phyloP scores from a whole-genome alignment of 2,329 filamentous ascomycete genomes.

The Phoma sp. region DNA sequence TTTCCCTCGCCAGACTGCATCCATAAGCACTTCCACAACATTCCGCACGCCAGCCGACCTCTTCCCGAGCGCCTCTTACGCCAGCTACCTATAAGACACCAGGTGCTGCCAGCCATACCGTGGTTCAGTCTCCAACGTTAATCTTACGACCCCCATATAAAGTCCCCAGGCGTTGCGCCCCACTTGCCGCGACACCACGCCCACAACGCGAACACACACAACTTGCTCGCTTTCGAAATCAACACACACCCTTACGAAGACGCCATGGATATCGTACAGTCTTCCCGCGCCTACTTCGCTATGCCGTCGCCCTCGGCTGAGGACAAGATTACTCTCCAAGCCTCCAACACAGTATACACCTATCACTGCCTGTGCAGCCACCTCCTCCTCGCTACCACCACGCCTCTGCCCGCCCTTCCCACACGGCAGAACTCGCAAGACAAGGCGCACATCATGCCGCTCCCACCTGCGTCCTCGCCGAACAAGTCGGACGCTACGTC shows the following conservation, averaged over 20 bases:
- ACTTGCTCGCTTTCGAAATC: slow-evolving; percentile 15
- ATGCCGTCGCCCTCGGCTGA: slow-evolving; percentile 40
- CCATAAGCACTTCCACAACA: slow-evolving; percentile 16
- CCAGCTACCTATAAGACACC: slow-evolving; percentile 12
- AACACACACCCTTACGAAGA: slow-evolving; percentile 5
- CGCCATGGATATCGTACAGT: slow-evolving; percentile 40
- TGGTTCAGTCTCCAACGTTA: slow-evolving; percentile 10
- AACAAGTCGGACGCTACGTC: slow-evolving; percentile 16
- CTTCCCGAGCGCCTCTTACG: slow-evolving; percentile 12
- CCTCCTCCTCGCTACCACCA: slow-evolving; percentile 66
- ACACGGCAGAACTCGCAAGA: slow-evolving; percentile 60
- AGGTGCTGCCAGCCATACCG: slow-evolving; percentile 4
- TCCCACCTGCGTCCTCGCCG: slow-evolving; percentile 47
- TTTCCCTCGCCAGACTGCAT: slow-evolving; percentile 16
- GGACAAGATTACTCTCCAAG: slow-evolving; percentile 44
- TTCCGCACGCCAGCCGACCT: slow-evolving; percentile 19
- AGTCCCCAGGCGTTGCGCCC: slow-evolving; percentile 15
- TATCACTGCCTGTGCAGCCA: slow-evolving; percentile 72
- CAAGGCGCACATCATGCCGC: slow-evolving; percentile 63
- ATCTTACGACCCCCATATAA: slow-evolving; percentile 20
- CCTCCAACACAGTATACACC: slow-evolving; percentile 54
- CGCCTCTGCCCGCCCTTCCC: slow-evolving; percentile 60
- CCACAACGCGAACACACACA: slow-evolving; percentile 18
- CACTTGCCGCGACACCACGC: slow-evolving; percentile 15
- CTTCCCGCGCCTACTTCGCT: slow-evolving; percentile 42